A percentile compares a stretch with the other conserved stretches of the same genome.
Evolutionary conservation across 768 basidiomycete genomes (phyloP).

Genomic region (Podaxis rugospora): DNA sequence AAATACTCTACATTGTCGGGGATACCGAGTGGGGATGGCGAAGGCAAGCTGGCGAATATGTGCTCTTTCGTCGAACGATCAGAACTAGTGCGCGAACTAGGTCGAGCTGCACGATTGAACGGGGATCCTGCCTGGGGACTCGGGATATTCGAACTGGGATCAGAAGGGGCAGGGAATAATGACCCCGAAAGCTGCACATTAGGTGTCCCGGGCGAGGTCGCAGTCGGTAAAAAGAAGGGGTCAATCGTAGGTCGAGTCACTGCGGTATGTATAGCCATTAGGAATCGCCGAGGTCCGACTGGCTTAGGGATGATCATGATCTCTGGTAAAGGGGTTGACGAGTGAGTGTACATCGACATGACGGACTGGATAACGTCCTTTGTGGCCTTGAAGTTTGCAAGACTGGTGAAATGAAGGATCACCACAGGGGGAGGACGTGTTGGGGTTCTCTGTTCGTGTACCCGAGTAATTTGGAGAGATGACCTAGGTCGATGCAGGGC

Average conservation of each 20-base stretch:
- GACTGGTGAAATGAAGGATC: conserved; percentile 87
- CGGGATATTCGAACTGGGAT: background rate
- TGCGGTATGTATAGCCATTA: conserved; percentile 91
- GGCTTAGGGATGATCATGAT: conserved; percentile 98
- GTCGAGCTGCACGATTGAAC: conserved; percentile 35
- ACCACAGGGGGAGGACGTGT: conserved; percentile 31
- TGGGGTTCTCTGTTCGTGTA: conserved; percentile 33
- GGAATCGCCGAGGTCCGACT: conserved; percentile 87
- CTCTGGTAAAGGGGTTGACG: conserved; percentile 62
- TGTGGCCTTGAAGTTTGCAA: conserved; percentile 83
- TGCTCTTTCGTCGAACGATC: conserved; percentile 50
- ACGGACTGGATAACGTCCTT: conserved; percentile 81
- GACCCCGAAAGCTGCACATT: conserved; percentile 39
- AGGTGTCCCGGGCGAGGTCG: conserved; percentile 86
- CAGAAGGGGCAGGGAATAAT: conserved; percentile 34
- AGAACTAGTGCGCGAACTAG: conserved; percentile 53
- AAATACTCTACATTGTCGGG: conserved; percentile 80
- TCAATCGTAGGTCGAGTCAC: conserved; percentile 84
- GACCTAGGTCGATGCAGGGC: conserved; percentile 73
- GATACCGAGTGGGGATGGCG: conserved; percentile 69
- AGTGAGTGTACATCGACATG: conserved; percentile 40
- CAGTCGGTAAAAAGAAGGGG: conserved; percentile 91
- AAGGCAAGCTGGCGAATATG: conserved; percentile 36
- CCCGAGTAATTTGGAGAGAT: conserved; percentile 70
- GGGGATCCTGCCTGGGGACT: conserved; percentile 1